phyloP scores from a whole-genome alignment of 2,329 filamentous ascomycete genomes.

The Cordyceps tenuipes region DNA sequence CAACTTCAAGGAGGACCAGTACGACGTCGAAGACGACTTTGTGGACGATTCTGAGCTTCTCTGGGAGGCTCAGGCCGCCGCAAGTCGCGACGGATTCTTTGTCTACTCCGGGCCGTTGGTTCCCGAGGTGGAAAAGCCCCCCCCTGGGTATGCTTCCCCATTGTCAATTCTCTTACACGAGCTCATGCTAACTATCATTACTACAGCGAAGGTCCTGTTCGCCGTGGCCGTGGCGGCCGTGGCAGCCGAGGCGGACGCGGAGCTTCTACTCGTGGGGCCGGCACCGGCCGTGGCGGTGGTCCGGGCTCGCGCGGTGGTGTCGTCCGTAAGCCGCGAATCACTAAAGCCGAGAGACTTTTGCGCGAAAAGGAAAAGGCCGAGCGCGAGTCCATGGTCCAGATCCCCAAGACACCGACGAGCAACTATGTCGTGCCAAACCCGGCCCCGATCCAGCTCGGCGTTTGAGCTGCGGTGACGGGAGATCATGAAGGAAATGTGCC shows the following conservation, averaged over 20 bases:
- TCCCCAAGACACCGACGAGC: conserved; percentile 30
- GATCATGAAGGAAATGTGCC: background rate
- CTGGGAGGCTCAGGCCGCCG: conserved; percentile 92
- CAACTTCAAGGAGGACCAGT: conserved; percentile 72
- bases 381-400: conserved; percentile 46
- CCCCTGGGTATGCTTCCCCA: conserved; percentile 37
- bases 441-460: conserved; percentile 5
- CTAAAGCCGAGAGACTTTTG: conserved; percentile 56
- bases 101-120: conserved; percentile 92
- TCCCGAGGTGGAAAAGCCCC: conserved; percentile 72
- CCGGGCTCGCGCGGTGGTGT: conserved; percentile 71
- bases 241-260: conserved; percentile 49
- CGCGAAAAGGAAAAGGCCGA: conserved; percentile 49
- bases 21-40: conserved; percentile 76
- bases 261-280: conserved; percentile 45
- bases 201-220: conserved; percentile 66
- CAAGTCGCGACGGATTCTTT: conserved; percentile 94
- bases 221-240: conserved; percentile 52
- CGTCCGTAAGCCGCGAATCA: conserved; percentile 73
- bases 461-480: background rate
- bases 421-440: conserved; percentile 25
- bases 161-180: background rate
- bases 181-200: conserved; percentile 25
- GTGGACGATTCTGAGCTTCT: conserved; percentile 89
- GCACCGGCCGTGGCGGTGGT: conserved; percentile 39